Evolutionary conservation across 495 filamentous ascomycete genomes (phyloP), one percentile per base, ranked within the genome.

Genomic region (Chaetomium fimeti): DNA sequence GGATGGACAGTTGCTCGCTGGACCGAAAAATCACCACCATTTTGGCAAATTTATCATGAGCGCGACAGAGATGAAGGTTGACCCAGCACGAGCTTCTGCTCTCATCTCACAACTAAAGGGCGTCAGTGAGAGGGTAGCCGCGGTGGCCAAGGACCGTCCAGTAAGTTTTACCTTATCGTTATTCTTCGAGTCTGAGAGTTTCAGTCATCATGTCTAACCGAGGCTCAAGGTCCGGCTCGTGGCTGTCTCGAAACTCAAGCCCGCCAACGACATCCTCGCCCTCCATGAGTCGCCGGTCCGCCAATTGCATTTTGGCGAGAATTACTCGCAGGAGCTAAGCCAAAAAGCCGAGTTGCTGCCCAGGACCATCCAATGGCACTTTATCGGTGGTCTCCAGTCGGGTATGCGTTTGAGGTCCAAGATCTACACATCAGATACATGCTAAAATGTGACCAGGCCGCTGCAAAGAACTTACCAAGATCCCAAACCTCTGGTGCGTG

Each of bases 211-310:
- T 8, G 15, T 43, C 42, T 57, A 28, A 45, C 40, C 18, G 7
- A 24, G 25, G 47, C 24, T 24, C 55, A 49, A 90, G 89, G 84
- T 95, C 60, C 89, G 94, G 22, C 81, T 98, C 27, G 89, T 98
- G 27, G 92, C 92, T 38, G 93, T 98, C 57, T 96, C 92, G 20
- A 98, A 98, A 74, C 82, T 94, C 68, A 96, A 97, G 75, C 92
- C 94, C 13, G 90, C 87, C 58, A 86, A 88, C 60, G 95, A 98
- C 77, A 87, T 97, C 71, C 81, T 96, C 48, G 87, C 91, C 56
- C 83, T 98, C 3, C 88, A 95, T 79, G 78, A 85, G 63, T 69
- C 82, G 1, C 80, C 82, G 0, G 74, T 79, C 22, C 66, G 74
- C 0, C 93, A 96, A 48, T 68, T 80, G 57, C 92, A 98, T 77